Conservation (phyloP, 805 yeast genomes). For the Wickerhamomyces strasburgensis region DNA sequence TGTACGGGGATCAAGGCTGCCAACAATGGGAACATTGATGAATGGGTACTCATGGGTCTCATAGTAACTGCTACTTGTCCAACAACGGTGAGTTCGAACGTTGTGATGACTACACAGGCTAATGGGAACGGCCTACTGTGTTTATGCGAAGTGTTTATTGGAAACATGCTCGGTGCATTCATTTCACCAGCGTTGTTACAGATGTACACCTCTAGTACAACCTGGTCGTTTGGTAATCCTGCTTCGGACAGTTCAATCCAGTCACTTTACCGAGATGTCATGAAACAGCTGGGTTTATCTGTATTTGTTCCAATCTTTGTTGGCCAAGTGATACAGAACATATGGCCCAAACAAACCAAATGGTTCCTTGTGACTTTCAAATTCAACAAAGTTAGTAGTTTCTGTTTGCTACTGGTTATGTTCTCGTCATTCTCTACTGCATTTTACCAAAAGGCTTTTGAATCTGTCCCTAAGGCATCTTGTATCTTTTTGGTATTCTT, state of each 20-base stretch:
- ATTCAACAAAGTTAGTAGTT: constrained; percentile 68
- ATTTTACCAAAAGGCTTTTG: constrained; percentile 75
- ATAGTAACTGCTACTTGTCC: constrained; percentile 85
- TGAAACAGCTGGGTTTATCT: constrained; percentile 82
- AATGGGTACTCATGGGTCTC: constrained; percentile 77
- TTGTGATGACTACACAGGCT: constrained; percentile 85
- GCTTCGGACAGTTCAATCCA: constrained; percentile 49
- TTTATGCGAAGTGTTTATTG: constrained; percentile 79
- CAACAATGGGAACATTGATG: constrained; percentile 51
- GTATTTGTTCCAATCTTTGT: constrained; percentile 82
- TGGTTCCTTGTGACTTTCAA: constrained; percentile 54
- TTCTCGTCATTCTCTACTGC: constrained; percentile 83
- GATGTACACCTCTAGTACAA: constrained; percentile 49
- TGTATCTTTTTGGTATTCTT: constrained; percentile 76
- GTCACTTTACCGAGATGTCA: constrained; percentile 63
- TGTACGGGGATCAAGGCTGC: constrained; percentile 62
- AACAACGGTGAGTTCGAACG: constrained; percentile 88
- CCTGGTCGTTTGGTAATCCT: constrained; percentile 80
- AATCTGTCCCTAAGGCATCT: constrained; percentile 59
- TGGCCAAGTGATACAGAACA: constrained; percentile 78
- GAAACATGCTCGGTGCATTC: constrained; percentile 81
- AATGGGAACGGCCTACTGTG: constrained; percentile 78
- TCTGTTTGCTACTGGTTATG: constrained; percentile 74
- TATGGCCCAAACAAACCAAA: constrained; percentile 60
- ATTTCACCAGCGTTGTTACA: constrained; percentile 82